These are phyloP conservation scores for Fusarium subtropicale DNA, from an alignment of 2,329 filamentous ascomycete genomes.

Conservation along the genomic window DNA sequence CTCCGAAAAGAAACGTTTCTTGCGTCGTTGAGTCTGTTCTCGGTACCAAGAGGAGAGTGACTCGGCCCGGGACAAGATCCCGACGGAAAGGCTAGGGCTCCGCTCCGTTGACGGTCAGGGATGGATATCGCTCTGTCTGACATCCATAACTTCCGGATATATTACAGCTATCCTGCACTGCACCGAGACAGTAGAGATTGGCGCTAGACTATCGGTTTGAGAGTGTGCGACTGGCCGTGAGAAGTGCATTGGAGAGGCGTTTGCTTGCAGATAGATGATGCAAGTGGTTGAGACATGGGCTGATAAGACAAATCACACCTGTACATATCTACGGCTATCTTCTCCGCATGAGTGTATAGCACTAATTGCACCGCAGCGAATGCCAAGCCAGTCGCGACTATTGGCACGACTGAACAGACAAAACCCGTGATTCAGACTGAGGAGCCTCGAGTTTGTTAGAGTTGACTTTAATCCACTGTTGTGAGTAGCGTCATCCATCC, in stretches of 20 bases:
- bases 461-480: slow-evolving; percentile 11
- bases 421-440: slow-evolving; percentile 21
- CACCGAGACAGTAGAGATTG: not conserved
- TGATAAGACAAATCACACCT: slow-evolving; percentile 28
- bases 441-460: slow-evolving; percentile 9
- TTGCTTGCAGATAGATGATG: slow-evolving; percentile 2
- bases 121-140: not conserved
- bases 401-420: slow-evolving; percentile 16
- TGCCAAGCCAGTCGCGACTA: slow-evolving; percentile 34
- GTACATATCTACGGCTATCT: slow-evolving; percentile 12
- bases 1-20: slow-evolving; percentile 18
- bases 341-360: slow-evolving; percentile 20
- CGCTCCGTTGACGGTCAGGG: slow-evolving; percentile 11
- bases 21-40: slow-evolving; percentile 14
- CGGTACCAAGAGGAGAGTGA: slow-evolving; percentile 5
- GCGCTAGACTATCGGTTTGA: not conserved
- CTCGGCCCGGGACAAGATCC: slow-evolving; percentile 31
- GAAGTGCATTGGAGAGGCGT: slow-evolving; percentile 2
- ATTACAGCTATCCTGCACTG: slow-evolving; percentile 1
- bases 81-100: slow-evolving; percentile 23
- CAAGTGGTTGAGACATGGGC: slow-evolving; percentile 24
- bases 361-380: slow-evolving; percentile 13
- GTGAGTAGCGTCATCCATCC: slow-evolving; percentile 14
- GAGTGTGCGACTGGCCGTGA: slow-evolving; percentile 3
- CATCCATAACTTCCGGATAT: not conserved